Percentiles rank a stretch among this genome's conserved stretches.
These are phyloP conservation scores for Pulicaria dysenterica DNA, from an alignment of 129 eudicot species.

Conservation along the genomic window DNA sequence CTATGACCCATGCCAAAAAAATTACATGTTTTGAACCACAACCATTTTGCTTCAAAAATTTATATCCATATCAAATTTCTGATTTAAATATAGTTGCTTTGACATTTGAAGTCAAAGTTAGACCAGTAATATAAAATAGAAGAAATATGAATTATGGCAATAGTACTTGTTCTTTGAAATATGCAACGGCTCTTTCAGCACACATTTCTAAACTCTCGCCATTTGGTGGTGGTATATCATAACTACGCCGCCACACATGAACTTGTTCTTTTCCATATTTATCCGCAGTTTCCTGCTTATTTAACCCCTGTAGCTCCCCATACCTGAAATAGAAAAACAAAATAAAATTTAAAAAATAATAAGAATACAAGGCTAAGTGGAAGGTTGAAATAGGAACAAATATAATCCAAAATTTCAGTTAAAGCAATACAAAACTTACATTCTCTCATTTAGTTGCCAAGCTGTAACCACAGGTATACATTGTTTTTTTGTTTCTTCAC, in stretches of 20 bases:
- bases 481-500: slow-evolving; percentile 84
- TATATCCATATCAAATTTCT: no score
- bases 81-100: no score
- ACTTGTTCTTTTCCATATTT: slow-evolving; percentile 90
- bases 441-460: slow-evolving; percentile 98
- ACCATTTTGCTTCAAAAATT: no score
- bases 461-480: slow-evolving; percentile 95
- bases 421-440: slow-evolving; percentile 37
- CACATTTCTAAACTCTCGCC: slow-evolving; percentile 99
- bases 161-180: slow-evolving; percentile 74
- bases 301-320: slow-evolving; percentile 93
- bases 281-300: slow-evolving; percentile 98
- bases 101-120: no score
- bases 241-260: slow-evolving; percentile 98
- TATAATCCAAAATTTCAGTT: background rate
- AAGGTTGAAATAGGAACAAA: slow-evolving; percentile 5
- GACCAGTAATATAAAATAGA: background rate
- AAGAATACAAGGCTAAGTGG: no score
- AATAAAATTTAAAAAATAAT: background rate
- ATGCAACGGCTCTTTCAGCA: slow-evolving; percentile 98
- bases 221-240: slow-evolving; percentile 96
- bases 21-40: no score
- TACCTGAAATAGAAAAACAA: slow-evolving; percentile 48
- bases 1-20: no score
- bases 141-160: background rate